Evolutionary conservation across 225 moss, liverwort and hornwort genomes (phyloP), one percentile per base, ranked within the genome.

Genomic region (Physcomitrellopsis africana): DNA sequence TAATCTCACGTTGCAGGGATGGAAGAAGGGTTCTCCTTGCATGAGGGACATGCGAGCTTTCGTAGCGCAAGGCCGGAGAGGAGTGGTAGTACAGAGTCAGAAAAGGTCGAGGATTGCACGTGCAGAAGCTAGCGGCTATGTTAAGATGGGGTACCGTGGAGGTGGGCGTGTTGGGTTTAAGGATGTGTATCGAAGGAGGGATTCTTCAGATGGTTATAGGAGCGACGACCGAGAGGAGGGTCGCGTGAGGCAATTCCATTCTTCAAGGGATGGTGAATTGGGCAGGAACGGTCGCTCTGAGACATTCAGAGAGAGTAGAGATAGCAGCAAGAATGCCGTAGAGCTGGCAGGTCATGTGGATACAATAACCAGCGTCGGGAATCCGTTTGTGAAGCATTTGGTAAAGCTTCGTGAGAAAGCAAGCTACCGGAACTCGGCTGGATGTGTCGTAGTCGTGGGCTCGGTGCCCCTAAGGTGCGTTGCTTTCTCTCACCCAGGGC

Each of bases 381-480:
- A 92, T 74, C 66, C 89, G 0, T 99, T 85, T 64, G 89, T 99
- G 76, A 95, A 93, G 85, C 89, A 95, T 70, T 74, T 95, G 67
- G 99, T 93, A 80, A 92, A 85, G 76, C 68, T 99, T 70, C 90
- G 99, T 7, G 87, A 90, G 74, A 95, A 80, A 67, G 60, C 85
- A 1, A 85, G 78, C 66, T 86, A 85, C 54, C 90, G 99, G 51
- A 83, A 79, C 48, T 74, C 90, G 12, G 54, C 76, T 49, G 86
- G 81, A 24, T 92, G 87, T 52, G 87, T 95, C 20, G 68, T 99
- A 32, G 87, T 99, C 53, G 83, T 89, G 11, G 99, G 99, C 0
- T 79, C 84, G 51, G 81, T 93, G 81, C 95, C 99, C 32, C 77
- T 99, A 24, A 83, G 89, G 87, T 91, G 60, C 24, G 24, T 32